A percentile compares a stretch with the other conserved stretches of the same genome.
Conservation (phyloP, 352 stramenopile genomes). For the Globisporangium solare region DNA sequence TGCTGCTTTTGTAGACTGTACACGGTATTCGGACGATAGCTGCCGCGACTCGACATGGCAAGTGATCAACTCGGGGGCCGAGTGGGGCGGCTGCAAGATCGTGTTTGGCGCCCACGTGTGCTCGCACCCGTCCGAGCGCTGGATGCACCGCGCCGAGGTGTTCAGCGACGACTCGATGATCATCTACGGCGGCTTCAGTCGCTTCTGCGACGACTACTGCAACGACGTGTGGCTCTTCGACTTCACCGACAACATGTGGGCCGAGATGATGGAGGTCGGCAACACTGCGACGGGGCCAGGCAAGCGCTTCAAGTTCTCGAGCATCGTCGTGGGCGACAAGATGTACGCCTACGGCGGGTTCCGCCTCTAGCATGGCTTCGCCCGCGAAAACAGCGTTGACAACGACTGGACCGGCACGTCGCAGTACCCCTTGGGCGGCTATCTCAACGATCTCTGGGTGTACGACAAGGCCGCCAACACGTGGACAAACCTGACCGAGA, state of each 20-base stretch:
- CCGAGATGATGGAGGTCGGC: slow-evolving; percentile 76
- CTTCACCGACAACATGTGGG: slow-evolving; percentile 88
- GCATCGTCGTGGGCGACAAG: slow-evolving; percentile 50
- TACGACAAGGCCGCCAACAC: slow-evolving; percentile 57
- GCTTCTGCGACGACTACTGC: slow-evolving; percentile 94
- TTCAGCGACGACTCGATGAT: slow-evolving; percentile 90
- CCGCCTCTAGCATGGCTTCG: slow-evolving; percentile 95
- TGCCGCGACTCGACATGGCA: slow-evolving; percentile 84
- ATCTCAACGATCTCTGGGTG: slow-evolving; percentile 94
- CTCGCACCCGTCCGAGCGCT: slow-evolving; percentile 85
- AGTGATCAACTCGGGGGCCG: slow-evolving; percentile 76
- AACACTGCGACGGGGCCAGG: slow-evolving; percentile 55
- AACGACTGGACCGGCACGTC: slow-evolving; percentile 78
- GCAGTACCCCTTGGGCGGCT: slow-evolving; percentile 87
- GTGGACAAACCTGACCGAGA: slow-evolving; percentile 75
- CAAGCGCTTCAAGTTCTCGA: slow-evolving; percentile 92
- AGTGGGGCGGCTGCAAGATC: slow-evolving; percentile 90
- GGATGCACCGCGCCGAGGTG: slow-evolving; percentile 85
- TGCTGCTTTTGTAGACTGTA: slow-evolving; percentile 46
- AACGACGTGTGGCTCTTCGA: slow-evolving; percentile 96
- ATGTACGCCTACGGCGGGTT: slow-evolving; percentile 91
- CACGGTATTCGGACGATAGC: slow-evolving; percentile 80
- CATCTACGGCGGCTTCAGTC: slow-evolving; percentile 92
- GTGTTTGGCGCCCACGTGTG: slow-evolving; percentile 83
- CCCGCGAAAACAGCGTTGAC: slow-evolving; percentile 84